These are phyloP conservation scores for Mycosphaerelloides madeirae DNA, from an alignment of 2,329 filamentous ascomycete genomes.

Conservation along the genomic window DNA sequence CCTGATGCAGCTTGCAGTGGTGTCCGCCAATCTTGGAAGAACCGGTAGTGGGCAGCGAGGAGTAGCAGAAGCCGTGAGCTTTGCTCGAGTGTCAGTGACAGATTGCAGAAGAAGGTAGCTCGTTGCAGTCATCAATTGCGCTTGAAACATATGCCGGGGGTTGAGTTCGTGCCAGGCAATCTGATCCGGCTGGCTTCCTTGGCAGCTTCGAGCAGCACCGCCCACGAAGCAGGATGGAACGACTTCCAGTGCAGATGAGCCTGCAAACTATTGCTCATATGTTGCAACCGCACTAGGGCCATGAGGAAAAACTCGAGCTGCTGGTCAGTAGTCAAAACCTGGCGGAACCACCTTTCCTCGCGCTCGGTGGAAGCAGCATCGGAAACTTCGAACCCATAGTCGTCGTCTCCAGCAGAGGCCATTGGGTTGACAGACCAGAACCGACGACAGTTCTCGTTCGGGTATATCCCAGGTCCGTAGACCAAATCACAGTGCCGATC, in stretches of 20 bases:
- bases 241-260: background rate
- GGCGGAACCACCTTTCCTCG: conserved; percentile 10
- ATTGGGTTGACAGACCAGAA: background rate
- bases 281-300: conserved; percentile 1
- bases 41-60: conserved; percentile 2
- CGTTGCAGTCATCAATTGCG: conserved; percentile 2
- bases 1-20: conserved; percentile 1
- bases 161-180: conserved; percentile 14
- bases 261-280: conserved; percentile 2
- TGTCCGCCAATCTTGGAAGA: conserved; percentile 5
- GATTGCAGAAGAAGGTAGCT: background rate
- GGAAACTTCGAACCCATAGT: conserved; percentile 10
- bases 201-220: background rate
- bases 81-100: conserved; percentile 1
- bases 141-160: conserved; percentile 8
- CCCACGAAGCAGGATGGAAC: background rate
- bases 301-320: conserved; percentile 9
- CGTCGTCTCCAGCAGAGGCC: conserved; percentile 6
- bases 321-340: conserved; percentile 8
- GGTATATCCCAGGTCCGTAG: conserved; percentile 14
- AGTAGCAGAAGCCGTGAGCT: background rate
- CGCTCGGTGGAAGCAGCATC: conserved; percentile 11
- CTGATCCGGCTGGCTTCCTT: conserved; percentile 2
- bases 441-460: conserved; percentile 11
- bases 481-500: background rate